Conservation (phyloP, 2,329 filamentous ascomycete genomes). For the Aspergillus versicolor region DNA sequence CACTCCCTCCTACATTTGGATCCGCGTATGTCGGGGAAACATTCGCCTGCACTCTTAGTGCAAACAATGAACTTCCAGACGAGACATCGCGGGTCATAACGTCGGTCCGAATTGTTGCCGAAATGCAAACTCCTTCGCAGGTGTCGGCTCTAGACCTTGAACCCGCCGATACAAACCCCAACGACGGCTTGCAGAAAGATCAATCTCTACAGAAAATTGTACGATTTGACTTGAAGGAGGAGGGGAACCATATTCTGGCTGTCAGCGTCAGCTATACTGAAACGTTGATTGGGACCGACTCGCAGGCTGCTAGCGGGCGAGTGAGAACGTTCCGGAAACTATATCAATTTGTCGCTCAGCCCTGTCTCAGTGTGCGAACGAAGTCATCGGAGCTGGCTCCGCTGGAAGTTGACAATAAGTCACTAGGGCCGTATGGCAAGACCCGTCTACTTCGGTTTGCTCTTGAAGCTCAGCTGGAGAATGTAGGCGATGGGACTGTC, state of each 20-base stretch:
- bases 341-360: slow-evolving; percentile 94
- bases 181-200: slow-evolving; percentile 43
- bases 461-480: slow-evolving; percentile 92
- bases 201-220: slow-evolving; percentile 78
- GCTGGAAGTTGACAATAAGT: slow-evolving; percentile 45
- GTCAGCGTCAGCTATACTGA: slow-evolving; percentile 95
- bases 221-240: slow-evolving; percentile 84
- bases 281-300: slow-evolving; percentile 56
- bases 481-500: slow-evolving; percentile 80
- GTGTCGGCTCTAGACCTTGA: slow-evolving; percentile 63
- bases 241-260: slow-evolving; percentile 88
- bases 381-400: slow-evolving; percentile 70
- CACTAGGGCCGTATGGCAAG: slow-evolving; percentile 45
- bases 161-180: slow-evolving; percentile 48
- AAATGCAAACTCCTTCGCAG: slow-evolving; percentile 90
- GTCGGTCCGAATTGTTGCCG: slow-evolving; percentile 79
- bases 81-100: slow-evolving; percentile 56
- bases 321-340: slow-evolving; percentile 88
- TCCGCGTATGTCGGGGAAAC: slow-evolving; percentile 94
- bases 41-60: slow-evolving; percentile 91
- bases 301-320: slow-evolving; percentile 55
- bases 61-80: slow-evolving; percentile 75
- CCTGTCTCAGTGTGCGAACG: slow-evolving; percentile 83
- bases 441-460: slow-evolving; percentile 59
- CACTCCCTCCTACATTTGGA: slow-evolving; percentile 86